Conservation (phyloP, 305 asterid genomes). For the Fraxinus angustifolia region DNA sequence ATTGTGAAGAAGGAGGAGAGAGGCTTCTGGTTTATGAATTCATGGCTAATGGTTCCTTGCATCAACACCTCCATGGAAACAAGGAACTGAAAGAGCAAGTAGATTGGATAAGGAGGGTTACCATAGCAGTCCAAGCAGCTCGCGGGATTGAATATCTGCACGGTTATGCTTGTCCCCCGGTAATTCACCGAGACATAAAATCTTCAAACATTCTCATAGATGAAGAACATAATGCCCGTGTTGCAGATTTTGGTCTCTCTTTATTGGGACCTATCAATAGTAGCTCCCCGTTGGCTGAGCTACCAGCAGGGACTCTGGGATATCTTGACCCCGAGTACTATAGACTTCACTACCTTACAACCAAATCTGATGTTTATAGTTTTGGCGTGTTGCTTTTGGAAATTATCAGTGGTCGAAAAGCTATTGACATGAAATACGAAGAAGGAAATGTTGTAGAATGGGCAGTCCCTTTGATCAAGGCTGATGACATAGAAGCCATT, state of each 20-base stretch:
- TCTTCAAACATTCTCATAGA: constrained; percentile 51
- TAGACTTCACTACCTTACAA: constrained; percentile 48
- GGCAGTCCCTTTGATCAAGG: constrained; percentile 46
- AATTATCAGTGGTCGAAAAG: constrained; percentile 50
- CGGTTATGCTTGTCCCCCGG: constrained; percentile 54
- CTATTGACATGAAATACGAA: constrained; percentile 46
- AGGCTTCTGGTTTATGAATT: constrained; percentile 47
- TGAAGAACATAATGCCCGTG: constrained; percentile 53
- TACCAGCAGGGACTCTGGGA: constrained; percentile 51
- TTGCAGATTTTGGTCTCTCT: constrained; percentile 50
- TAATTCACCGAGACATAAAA: constrained; percentile 48
- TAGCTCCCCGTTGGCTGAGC: constrained; percentile 46
- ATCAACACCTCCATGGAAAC: constrained; percentile 43
- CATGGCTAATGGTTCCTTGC: constrained; percentile 51
- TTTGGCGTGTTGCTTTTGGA: constrained; percentile 47
- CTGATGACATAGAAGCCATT: constrained; percentile 35
- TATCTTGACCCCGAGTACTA: constrained; percentile 54
- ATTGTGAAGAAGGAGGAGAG: constrained; percentile 48
- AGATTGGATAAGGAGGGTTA: constrained; percentile 49
- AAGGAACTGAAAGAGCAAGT: constrained; percentile 26
- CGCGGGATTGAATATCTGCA: constrained; percentile 47
- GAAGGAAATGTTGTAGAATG: constrained; percentile 51
- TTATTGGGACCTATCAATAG: constrained; percentile 48
- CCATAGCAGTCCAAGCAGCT: constrained; percentile 51
- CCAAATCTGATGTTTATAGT: constrained; percentile 48